Evolutionary conservation across 305 asterid genomes (phyloP), one percentile per base, ranked within the genome.

Genomic region (Fraxinus baroniana): DNA sequence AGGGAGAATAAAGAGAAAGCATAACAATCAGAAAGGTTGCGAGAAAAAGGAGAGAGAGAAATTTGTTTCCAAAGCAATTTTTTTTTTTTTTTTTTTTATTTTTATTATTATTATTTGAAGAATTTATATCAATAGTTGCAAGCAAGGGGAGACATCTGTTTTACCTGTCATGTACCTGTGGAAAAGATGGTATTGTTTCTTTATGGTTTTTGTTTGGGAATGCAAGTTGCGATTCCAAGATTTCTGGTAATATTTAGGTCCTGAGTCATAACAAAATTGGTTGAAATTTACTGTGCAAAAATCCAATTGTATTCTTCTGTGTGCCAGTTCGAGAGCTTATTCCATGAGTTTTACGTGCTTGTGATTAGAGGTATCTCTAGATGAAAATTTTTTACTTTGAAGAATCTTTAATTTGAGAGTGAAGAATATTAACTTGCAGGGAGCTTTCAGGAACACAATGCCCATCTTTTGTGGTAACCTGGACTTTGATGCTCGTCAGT

Each of bases 401-500:
- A 46, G 1, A 33, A 49, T 17, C 13, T 13, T 49, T 66, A 66
- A 28, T 82, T 81, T 9, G 86, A 22, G 24, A 79, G 64, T 70
- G 74, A 64, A 28, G 66, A 77, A 17, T 82, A 15, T 20, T 49
- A 52, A 18, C 77, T 78, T 83, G 83, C 84, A 74, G 87, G 83
- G 76, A 85, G 81, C 64, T 57, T 55, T 79, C 77, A 79, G 86
- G 86, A 85, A 83, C 81, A 95, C 92, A 94, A 95, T 84, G 94
- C 93, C 97, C 73, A 73, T 95, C 84, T 95, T 94, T 84, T 93
- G 97, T 86, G 99, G 99, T 55, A 95, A 95, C 88, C 86, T 95
- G 90, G 99, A 95, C 80, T 93, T 91, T 84, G 99, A 94, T 82
- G 91, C 95, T 17, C 95, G 94, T 70, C 94, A 92, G 74, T 92